Conservation (phyloP, 75 land plant genomes). For the Picea glauca region DNA sequence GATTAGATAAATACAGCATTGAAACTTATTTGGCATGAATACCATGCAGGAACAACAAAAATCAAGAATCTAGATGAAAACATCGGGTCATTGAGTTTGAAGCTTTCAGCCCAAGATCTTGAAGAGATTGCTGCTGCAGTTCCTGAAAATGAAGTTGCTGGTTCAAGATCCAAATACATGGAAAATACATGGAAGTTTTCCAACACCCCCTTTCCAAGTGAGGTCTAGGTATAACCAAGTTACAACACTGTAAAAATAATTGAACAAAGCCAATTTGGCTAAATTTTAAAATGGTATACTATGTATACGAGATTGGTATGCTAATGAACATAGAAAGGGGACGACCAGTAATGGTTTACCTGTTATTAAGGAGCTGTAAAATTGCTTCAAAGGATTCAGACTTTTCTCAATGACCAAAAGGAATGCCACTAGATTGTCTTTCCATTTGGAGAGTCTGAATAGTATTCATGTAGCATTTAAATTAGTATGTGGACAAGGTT, state of each 20-base stretch:
- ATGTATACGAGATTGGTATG: no score
- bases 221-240: background rate
- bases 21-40: background rate
- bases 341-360: no score
- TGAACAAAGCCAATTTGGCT: no score
- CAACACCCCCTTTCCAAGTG: slow-evolving; percentile 15
- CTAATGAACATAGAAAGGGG: no score
- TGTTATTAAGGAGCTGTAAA: no score
- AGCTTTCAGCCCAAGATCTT: slow-evolving; percentile 30
- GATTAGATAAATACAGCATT: background rate
- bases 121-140: slow-evolving; percentile 42
- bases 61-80: slow-evolving; percentile 43
- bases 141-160: slow-evolving; percentile 35
- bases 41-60: slow-evolving; percentile 42
- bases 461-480: no score
- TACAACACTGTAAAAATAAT: background rate
- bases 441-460: no score
- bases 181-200: slow-evolving; percentile 17
- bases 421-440: no score
- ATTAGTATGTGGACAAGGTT: no score
- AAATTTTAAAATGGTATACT: no score
- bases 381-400: no score
- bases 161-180: slow-evolving; percentile 13
- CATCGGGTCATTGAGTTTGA: slow-evolving; percentile 29
- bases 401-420: no score